Evolutionary conservation across 2,329 filamentous ascomycete genomes (phyloP).

Genomic region (Aspergillus calidoustus): DNA sequence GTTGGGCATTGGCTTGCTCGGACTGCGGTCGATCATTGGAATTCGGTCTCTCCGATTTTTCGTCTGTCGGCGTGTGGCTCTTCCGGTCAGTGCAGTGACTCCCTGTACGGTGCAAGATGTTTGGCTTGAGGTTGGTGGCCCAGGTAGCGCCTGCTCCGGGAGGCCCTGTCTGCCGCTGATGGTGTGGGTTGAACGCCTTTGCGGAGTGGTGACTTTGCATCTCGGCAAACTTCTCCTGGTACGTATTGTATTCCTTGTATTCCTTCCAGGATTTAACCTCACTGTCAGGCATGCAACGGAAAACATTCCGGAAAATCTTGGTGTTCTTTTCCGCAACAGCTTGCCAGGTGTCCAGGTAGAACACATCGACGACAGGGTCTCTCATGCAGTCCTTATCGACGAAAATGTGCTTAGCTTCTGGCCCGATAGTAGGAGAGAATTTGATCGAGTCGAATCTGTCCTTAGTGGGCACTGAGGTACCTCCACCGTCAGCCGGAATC

Average conservation of each 20-base stretch:
- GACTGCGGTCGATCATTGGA: slow-evolving; percentile 40
- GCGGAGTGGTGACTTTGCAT: slow-evolving; percentile 60
- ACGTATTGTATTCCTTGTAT: slow-evolving; percentile 82
- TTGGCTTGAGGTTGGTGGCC: slow-evolving; percentile 31
- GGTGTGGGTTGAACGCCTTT: slow-evolving; percentile 53
- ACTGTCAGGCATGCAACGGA: slow-evolving; percentile 95
- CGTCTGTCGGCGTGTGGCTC: slow-evolving; percentile 35
- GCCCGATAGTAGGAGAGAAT: slow-evolving; percentile 51
- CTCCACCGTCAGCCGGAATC: slow-evolving; percentile 73
- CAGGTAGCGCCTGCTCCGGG: slow-evolving; percentile 38
- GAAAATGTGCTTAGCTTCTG: slow-evolving; percentile 73
- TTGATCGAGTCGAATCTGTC: slow-evolving; percentile 55
- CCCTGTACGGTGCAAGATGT: slow-evolving; percentile 36
- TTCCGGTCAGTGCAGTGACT: slow-evolving; percentile 36
- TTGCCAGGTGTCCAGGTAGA: slow-evolving; percentile 88
- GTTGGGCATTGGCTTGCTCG: slow-evolving; percentile 35
- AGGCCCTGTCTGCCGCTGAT: slow-evolving; percentile 46
- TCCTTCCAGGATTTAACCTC: slow-evolving; percentile 92
- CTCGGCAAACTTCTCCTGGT: slow-evolving; percentile 76
- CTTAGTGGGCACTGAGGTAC: slow-evolving; percentile 56
- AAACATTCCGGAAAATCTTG: slow-evolving; percentile 88
- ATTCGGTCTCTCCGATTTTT: slow-evolving; percentile 41
- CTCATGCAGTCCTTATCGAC: slow-evolving; percentile 92
- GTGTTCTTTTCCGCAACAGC: slow-evolving; percentile 92
- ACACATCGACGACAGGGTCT: slow-evolving; percentile 80